Base-by-base conservation (phyloP, 2,329 filamentous ascomycete genomes). In the Talaromyces sp. region DNA sequence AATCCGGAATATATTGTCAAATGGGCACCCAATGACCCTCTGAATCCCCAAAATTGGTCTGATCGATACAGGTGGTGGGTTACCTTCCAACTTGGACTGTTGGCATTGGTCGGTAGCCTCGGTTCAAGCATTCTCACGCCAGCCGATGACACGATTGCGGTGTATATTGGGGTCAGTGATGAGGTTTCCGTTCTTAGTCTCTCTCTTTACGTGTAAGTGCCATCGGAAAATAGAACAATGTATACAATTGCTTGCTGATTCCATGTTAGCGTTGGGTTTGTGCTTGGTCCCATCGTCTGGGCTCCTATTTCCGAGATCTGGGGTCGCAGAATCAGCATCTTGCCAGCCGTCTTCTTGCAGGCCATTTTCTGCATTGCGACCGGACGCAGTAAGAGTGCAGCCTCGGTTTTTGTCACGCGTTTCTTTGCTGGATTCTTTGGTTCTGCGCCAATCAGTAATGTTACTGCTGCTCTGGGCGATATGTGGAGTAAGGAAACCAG, bases 381-480 rank as follows among this genome's bases (percentile, higher is more conserved):
- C 15, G 61, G 49, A 19, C 38, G 43, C 2, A 38, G 34, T 22
- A 45, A 36, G 29, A 31, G 58, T 49, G 49, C 53, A 17, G 27
- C 31, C 7, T 49, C 61, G 13, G n/a, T 64, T 11, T 47, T 56
- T 19, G 40, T 64, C 17, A 58, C 54, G 5, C 82, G 88, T 1
- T 90, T 91, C 76, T 88, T 88, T 65, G 81, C 83, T 1, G 88
- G 84, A 0, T 83, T 89, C 65, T 89, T 89, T 68, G 84, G 84
- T 11, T 85, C 84, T 0, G 88, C 88, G 0, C 88, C 89, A 0
- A 83, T 92, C 0, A 91, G 88, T 0, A 90, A 89, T 69, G 89
- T 87, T 0, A 88, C 88, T 1, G 89, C 89, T 34, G 88, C 91
- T 0, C 71, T 91, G 5, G 86, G 85, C 27, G 89, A 91, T 75